Evolutionary conservation across 2,329 filamentous ascomycete species (phyloP).

Genomic region (Clonostachys byssicola): DNA sequence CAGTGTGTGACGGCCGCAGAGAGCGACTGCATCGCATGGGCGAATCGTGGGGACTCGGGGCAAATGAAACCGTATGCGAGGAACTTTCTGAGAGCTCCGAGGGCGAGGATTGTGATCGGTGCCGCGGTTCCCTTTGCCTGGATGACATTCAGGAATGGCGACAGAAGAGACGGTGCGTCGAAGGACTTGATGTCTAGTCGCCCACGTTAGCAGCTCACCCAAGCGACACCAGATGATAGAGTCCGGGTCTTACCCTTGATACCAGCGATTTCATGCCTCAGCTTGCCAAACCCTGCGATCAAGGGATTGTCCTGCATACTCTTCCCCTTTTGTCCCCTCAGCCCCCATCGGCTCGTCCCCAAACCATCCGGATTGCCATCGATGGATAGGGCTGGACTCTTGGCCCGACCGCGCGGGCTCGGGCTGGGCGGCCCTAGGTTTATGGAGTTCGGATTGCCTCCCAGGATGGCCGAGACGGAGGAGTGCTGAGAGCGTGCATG

Average conservation of each 20-base stretch:
- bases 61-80: constrained; percentile 91
- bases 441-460: constrained; percentile 62
- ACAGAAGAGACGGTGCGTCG: constrained; percentile 83
- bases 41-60: constrained; percentile 77
- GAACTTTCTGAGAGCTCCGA: constrained; percentile 94
- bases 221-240: background rate
- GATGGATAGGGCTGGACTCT: constrained; percentile 26
- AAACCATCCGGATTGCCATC: constrained; percentile 43
- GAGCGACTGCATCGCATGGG: constrained; percentile 88
- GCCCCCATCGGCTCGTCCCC: constrained; percentile 82
- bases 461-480: constrained; percentile 91
- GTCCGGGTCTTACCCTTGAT: constrained; percentile 60
- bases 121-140: constrained; percentile 94
- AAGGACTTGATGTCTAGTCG: constrained; percentile 77
- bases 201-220: background rate
- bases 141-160: constrained; percentile 95
- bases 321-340: constrained; percentile 92
- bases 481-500: constrained; percentile 94
- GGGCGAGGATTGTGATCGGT: constrained; percentile 89
- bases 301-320: constrained; percentile 97
- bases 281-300: constrained; percentile 87
- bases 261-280: constrained; percentile 81
- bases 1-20: constrained; percentile 96
- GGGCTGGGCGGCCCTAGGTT: constrained; percentile 45
- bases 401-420: constrained; percentile 32